phyloP scores from a whole-genome alignment of 2,329 filamentous ascomycete genomes.

The Epichloe scottii region DNA sequence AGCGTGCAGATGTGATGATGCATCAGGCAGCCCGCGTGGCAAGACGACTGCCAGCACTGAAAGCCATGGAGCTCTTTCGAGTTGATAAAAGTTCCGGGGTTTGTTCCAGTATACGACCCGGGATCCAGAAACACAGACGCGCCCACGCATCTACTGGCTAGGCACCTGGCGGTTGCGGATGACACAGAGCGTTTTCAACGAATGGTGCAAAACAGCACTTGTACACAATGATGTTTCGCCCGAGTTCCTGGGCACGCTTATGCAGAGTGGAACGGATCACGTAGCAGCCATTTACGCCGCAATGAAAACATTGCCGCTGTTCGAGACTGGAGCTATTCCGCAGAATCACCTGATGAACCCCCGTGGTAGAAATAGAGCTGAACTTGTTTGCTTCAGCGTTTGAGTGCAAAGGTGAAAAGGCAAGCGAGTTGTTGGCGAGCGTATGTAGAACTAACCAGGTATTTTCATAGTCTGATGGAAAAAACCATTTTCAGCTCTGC shows the following conservation, averaged over 20 bases:
- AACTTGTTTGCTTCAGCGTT: background rate
- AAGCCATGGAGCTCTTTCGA: background rate
- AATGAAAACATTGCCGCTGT: background rate
- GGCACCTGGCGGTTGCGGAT: background rate
- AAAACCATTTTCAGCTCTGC: too few relatives aligned
- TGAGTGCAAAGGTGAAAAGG: background rate
- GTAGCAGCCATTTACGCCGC: background rate
- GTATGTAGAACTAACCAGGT: too few relatives aligned
- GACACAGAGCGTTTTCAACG: background rate
- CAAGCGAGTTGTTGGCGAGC: too few relatives aligned
- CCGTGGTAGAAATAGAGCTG: background rate
- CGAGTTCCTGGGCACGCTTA: background rate
- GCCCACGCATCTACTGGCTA: background rate
- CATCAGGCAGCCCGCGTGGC: background rate
- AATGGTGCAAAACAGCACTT: background rate
- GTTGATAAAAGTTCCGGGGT: background rate
- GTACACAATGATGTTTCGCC: background rate
- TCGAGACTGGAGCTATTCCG: background rate
- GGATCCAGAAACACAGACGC: background rate
- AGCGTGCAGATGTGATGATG: background rate
- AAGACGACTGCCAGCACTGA: background rate
- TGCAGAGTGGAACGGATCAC: background rate
- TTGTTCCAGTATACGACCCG: background rate
- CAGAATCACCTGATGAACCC: background rate
- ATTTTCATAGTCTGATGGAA: too few relatives aligned